Conservation (phyloP, 768 basidiomycete species). For the Crepidotus variabilis region DNA sequence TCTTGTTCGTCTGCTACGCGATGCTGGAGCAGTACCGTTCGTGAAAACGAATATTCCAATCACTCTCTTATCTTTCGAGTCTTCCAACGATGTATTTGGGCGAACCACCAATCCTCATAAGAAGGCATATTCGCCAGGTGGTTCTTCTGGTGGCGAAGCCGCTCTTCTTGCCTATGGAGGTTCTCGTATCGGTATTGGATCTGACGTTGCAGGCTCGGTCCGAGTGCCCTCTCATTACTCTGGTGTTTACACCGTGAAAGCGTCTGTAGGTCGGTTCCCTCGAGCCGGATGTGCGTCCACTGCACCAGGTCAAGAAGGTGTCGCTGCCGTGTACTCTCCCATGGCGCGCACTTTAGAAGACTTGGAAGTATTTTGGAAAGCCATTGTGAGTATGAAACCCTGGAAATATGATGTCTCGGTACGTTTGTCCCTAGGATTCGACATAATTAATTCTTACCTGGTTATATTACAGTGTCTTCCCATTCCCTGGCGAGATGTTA, state of each 20-base stretch:
- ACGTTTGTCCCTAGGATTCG: not conserved
- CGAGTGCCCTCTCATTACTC: conserved; percentile 64
- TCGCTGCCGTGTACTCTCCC: conserved; percentile 50
- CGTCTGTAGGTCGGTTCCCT: conserved; percentile 44
- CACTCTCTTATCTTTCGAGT: conserved; percentile 57
- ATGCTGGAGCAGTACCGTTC: conserved; percentile 62
- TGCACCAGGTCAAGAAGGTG: conserved; percentile 58
- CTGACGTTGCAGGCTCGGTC: conserved; percentile 69
- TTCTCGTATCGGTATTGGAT: conserved; percentile 59
- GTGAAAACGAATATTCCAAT: conserved; percentile 66
- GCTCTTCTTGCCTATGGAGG: conserved; percentile 61
- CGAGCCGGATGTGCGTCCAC: conserved; percentile 40
- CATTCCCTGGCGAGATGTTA: conserved; percentile 35
- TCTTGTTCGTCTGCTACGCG: conserved; percentile 47
- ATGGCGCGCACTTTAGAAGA: conserved; percentile 61
- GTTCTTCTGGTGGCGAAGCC: conserved; percentile 66
- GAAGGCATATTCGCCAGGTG: conserved; percentile 50
- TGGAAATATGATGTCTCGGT: conserved; percentile 62
- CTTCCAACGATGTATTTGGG: conserved; percentile 55
- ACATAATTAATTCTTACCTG: conserved; percentile 13
- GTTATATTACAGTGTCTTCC: conserved; percentile 29
- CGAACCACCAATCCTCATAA: conserved; percentile 61
- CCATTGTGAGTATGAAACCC: conserved; percentile 55
- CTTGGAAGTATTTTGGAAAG: conserved; percentile 60
- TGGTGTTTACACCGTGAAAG: conserved; percentile 56